Base-by-base conservation (phyloP, 1,284 basidiomycete species). In the Tilletia walkeri region DNA sequence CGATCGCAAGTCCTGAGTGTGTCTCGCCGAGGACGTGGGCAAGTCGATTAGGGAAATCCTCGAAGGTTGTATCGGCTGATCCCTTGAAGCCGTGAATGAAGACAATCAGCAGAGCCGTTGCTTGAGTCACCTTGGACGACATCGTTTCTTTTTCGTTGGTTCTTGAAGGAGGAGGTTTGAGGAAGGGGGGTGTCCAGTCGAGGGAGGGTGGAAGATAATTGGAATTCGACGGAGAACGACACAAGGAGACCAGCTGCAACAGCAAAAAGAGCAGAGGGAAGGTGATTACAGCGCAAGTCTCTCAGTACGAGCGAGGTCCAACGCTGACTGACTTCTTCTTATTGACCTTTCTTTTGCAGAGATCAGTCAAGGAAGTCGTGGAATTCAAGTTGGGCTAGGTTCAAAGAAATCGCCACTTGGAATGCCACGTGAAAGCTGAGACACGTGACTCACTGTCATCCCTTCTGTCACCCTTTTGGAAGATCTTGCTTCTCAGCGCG, bases 11-110 rank as follows among this genome's bases (percentile, higher is more conserved):
- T 69, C 88, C 78, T 0, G 85, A 81, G 54, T 86, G 84, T 0
- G 86, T 87, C 47, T 85, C 83, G 59, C 82, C 77, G 4, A 96
- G 86, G 49, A 95, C 86, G 80, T 95, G 91, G 65, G 88, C 88
- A 34, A 97, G 85, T 63, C 93, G 88, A 75, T 88, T 85, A 0
- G 92, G 92, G 73, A 93, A 94, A 72, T 87, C 86, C 66, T 85
- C 86, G 74, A 94, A 94, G 0, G 92, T 92, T 12, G 88, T 86
- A 70, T 93, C 90, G 9, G 89, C 89, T 50, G 74, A 76, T 14
- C 92, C 92, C 78, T 90, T 90, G 84, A 90, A 90, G 38, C 88
- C 88, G 72, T 63, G 59, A 41, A 63, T 63, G 59, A 63, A 63
- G 59, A 63, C 59, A 6, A 63, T 63, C 4, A 63, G 59, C 36